phyloP scores from a whole-genome alignment of 1,284 basidiomycete species.

The Naganishia cerealis region DNA sequence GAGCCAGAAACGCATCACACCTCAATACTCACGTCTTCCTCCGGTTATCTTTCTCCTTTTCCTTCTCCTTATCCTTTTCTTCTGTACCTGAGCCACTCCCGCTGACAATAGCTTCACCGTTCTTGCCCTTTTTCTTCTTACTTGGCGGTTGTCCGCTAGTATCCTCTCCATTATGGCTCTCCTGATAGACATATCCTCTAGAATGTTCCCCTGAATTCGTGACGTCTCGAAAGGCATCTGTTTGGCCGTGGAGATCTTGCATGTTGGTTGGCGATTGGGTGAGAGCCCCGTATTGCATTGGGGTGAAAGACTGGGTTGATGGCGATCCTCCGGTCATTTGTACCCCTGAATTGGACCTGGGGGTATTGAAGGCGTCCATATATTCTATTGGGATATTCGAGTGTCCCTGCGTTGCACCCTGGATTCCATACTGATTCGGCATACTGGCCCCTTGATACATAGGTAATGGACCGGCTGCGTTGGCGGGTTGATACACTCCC shows the following conservation, averaged over 20 bases:
- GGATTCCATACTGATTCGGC: slow-evolving; percentile 4
- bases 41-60: slow-evolving; percentile 48
- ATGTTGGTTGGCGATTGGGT: slow-evolving; percentile 14
- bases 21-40: slow-evolving; percentile 19
- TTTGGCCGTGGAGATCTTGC: background rate
- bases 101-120: slow-evolving; percentile 26
- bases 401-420: background rate
- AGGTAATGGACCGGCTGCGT: background rate
- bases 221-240: background rate
- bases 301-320: background rate
- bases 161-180: slow-evolving; percentile 8
- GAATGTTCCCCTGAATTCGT: background rate
- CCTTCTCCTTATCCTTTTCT: slow-evolving; percentile 33
- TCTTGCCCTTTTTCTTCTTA: slow-evolving; percentile 42
- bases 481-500: background rate
- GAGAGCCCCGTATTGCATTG: slow-evolving; percentile 4
- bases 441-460: slow-evolving; percentile 4
- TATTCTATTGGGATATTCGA: background rate
- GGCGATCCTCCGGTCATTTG: background rate
- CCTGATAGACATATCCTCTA: background rate
- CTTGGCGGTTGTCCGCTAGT: slow-evolving; percentile 35
- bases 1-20: background rate
- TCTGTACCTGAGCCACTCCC: slow-evolving; percentile 15
- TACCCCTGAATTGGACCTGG: background rate
- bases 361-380: slow-evolving; percentile 1